These are phyloP conservation scores for Solanum aculeatissimum DNA, from an alignment of 305 asterid species.

Conservation along the genomic window DNA sequence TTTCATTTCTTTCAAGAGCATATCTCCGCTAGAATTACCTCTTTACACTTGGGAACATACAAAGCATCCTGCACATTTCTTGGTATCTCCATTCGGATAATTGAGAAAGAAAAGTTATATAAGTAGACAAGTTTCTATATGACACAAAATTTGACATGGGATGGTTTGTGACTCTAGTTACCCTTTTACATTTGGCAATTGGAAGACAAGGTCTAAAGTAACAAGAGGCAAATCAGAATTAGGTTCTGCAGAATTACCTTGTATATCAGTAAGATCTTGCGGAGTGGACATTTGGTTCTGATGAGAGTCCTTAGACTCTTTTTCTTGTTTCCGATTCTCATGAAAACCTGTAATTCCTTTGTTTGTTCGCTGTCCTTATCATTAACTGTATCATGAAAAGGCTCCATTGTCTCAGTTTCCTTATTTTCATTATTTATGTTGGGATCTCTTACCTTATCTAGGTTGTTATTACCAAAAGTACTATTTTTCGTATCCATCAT, in stretches of 20 bases:
- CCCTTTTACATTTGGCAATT: not conserved
- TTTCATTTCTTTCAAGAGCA: not conserved
- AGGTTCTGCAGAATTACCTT: not conserved
- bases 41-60: not conserved
- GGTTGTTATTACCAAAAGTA: not conserved
- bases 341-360: not conserved
- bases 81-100: not conserved
- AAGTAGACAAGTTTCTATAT: not conserved
- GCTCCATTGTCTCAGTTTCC: not conserved
- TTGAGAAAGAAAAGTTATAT: not conserved
- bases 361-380: not conserved
- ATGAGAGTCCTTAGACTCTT: not conserved
- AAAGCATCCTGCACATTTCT: not conserved
- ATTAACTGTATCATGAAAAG: not conserved
- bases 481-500: not conserved
- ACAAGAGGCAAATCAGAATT: not conserved
- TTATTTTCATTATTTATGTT: not conserved
- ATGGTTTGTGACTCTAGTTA: not conserved
- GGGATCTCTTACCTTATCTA: not conserved
- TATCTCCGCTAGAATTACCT: not conserved
- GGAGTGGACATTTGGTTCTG: not conserved
- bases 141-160: not conserved
- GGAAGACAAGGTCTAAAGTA: not conserved
- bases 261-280: not conserved
- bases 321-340: not conserved